Evolutionary conservation across 768 basidiomycete species (phyloP), one percentile per base, ranked within the genome.

Genomic region (Russula compacta): DNA sequence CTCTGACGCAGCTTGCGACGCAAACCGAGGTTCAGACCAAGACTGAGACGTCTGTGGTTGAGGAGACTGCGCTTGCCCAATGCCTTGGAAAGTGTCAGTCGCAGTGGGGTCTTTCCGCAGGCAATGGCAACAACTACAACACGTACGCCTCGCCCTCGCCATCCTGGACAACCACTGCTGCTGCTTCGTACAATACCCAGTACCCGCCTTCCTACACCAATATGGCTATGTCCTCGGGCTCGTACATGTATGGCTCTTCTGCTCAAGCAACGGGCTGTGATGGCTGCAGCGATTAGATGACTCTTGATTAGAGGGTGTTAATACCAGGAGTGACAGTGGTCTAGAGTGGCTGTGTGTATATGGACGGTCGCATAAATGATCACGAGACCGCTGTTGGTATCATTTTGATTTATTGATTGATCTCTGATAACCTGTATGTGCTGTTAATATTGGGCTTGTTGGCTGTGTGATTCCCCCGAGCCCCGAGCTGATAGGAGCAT

Each of bases 21-120:
- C 36, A 48, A n/a, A 71, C 67, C 6, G 58, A 69, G 47, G 80
- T 80, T 1, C 71, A 77, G 29, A 83, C 79, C 10, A 73, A 75
- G 55, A 77, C 77, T 7, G 68, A 73, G 50, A 78, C 76, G n/a
- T 71, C 78, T 66, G 70, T 76, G 29, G 81, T 79, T 24, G 61
- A 73, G 42, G 75, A 79, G 67, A 83, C 81, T 50, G 78, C 72
- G 56, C 79, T 86, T 52, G 74, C 79, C 51, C 71, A 79, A 52
- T 86, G 84, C 70, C 73, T 86, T 58, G 74, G 75, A 67, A 70
- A 73, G 79, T 86, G 85, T 79, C 83, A 85, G 75, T 80, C 77
- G 38, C 68, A 70, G 60, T 85, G 79, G 77, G 76, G 75, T 60
- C 71, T 86, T 68, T 77, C 68, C 8, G 53, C 73, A 17, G 82